Percentiles rank a stretch among this genome's conserved stretches.
These are phyloP conservation scores for Lipomyces orientalis DNA, from an alignment of 805 yeast genomes.

Conservation along the genomic window DNA sequence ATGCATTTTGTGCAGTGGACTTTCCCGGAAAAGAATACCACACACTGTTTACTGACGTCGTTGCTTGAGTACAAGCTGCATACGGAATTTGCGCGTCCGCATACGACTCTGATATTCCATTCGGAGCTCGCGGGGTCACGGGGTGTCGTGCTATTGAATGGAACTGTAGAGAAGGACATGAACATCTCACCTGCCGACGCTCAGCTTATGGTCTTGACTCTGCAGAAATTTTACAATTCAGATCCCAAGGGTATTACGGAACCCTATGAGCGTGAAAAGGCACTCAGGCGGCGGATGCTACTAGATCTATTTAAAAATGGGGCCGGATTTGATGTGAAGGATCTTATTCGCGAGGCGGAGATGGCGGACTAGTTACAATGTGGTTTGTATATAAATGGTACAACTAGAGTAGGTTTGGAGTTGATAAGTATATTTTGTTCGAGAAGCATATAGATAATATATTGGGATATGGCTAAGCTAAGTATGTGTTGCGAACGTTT, in stretches of 20 bases:
- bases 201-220: constrained; percentile 72
- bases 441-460: too few relatives aligned
- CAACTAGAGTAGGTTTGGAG: background rate
- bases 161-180: constrained; percentile 71
- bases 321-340: constrained; percentile 66
- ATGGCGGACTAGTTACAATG: constrained; percentile 58
- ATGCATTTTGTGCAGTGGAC: constrained; percentile 94
- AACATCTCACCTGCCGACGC: constrained; percentile 74
- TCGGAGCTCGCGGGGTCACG: constrained; percentile 68
- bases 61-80: constrained; percentile 91
- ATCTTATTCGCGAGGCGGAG: constrained; percentile 73
- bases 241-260: constrained; percentile 58
- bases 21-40: constrained; percentile 79
- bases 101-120: constrained; percentile 88
- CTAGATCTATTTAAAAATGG: constrained; percentile 76
- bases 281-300: constrained; percentile 51
- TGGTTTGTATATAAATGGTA: background rate
- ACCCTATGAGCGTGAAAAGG: constrained; percentile 55
- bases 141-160: constrained; percentile 80
- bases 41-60: constrained; percentile 89
- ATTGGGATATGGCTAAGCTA: too few relatives aligned
- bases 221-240: constrained; percentile 72
- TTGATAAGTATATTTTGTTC: background rate
- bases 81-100: constrained; percentile 91
- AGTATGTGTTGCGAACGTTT: too few relatives aligned